Conservation (phyloP, 495 filamentous ascomycete genomes). For the Neurospora sp. region DNA sequence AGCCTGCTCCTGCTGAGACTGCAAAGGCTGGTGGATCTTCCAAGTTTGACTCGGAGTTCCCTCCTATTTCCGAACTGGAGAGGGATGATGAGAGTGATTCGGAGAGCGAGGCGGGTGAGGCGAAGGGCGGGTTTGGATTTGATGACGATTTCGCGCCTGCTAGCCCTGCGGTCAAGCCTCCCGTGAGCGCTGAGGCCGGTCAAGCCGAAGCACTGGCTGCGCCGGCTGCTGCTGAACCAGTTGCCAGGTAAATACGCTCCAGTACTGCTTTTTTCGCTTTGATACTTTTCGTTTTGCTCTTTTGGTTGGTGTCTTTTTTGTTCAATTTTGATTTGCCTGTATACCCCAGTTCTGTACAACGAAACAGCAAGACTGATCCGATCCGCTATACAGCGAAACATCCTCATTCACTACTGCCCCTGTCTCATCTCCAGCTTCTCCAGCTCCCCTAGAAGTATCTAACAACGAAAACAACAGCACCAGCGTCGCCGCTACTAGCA, state of each 20-base stretch:
- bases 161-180: slow-evolving; percentile 43
- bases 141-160: slow-evolving; percentile 82
- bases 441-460: slow-evolving; percentile 7
- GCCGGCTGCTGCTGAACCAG: slow-evolving; percentile 9
- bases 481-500: not conserved
- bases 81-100: slow-evolving; percentile 61
- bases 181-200: slow-evolving; percentile 14
- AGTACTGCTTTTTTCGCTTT: not conserved
- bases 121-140: slow-evolving; percentile 88
- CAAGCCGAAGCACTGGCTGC: slow-evolving; percentile 1
- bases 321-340: not conserved
- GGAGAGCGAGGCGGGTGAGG: slow-evolving; percentile 65
- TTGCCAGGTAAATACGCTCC: slow-evolving; percentile 14
- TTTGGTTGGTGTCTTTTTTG: not conserved
- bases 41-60: slow-evolving; percentile 62
- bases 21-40: slow-evolving; percentile 32
- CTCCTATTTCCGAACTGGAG: slow-evolving; percentile 79
- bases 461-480: slow-evolving; percentile 7
- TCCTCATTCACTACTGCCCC: not conserved
- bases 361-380: not conserved
- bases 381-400: slow-evolving; percentile 14
- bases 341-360: not conserved
- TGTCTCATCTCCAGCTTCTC: slow-evolving; percentile 5
- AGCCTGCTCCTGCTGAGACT: slow-evolving; percentile 15
- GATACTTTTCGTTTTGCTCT: not conserved